Evolutionary conservation across 2,329 filamentous ascomycete species (phyloP).

Genomic region (Scytalidium lignicola): DNA sequence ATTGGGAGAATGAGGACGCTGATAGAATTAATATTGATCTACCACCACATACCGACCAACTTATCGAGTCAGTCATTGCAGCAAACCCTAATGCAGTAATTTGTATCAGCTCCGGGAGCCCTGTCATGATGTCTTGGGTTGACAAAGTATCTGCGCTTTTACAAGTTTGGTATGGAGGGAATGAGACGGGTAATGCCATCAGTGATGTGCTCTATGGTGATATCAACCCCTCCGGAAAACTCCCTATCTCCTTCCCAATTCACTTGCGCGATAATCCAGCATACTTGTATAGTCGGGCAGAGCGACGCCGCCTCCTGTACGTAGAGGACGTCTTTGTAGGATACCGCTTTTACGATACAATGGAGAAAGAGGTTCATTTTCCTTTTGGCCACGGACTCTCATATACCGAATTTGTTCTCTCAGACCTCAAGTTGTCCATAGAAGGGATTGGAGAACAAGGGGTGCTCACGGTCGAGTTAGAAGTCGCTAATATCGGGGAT

Average conservation of each 20-base stretch:
- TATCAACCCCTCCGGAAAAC: conserved; percentile 47
- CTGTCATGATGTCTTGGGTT: conserved; percentile 58
- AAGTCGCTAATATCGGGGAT: too few relatives aligned
- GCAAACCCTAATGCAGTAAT: conserved; percentile 65
- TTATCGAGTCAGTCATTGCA: conserved; percentile 59
- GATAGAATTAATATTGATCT: conserved; percentile 75
- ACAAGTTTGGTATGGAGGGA: conserved; percentile 50
- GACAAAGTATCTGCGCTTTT: conserved; percentile 29
- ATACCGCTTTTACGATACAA: conserved; percentile 60
- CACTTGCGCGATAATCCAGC: conserved; percentile 53
- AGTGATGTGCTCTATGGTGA: conserved; percentile 57
- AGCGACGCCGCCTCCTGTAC: conserved; percentile 56
- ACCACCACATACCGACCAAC: conserved; percentile 62
- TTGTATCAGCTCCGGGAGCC: conserved; percentile 70
- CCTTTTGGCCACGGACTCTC: too few relatives aligned
- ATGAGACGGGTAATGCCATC: conserved; percentile 59
- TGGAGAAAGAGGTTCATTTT: conserved; percentile 58
- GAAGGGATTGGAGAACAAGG: too few relatives aligned
- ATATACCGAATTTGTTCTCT: too few relatives aligned
- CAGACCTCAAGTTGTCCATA: too few relatives aligned
- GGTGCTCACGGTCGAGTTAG: too few relatives aligned
- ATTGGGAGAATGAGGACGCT: conserved; percentile 61
- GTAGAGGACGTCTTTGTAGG: conserved; percentile 61
- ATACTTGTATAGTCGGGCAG: conserved; percentile 48
- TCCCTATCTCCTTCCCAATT: conserved; percentile 54